Evolutionary conservation across 805 yeast species (phyloP).

Genomic region (Candida broadrunensis): DNA sequence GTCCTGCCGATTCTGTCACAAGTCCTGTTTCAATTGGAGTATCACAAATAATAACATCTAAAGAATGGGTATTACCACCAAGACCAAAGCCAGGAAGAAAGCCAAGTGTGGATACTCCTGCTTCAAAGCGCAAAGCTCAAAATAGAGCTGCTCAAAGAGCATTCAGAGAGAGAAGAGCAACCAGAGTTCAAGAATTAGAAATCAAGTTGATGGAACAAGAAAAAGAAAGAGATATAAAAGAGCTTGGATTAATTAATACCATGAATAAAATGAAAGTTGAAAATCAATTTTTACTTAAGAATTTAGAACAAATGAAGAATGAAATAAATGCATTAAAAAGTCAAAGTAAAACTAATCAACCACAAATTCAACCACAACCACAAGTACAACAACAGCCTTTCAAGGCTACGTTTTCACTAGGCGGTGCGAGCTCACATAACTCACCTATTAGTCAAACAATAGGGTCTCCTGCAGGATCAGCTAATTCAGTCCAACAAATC

Average conservation of each 20-base stretch:
- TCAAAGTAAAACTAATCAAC: not conserved
- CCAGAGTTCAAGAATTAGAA: slow-evolving; percentile 75
- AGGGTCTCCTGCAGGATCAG: slow-evolving; percentile 25
- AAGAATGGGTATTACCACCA: slow-evolving; percentile 60
- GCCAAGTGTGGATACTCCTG: slow-evolving; percentile 74
- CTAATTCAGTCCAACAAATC: slow-evolving; percentile 43
- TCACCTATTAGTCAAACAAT: slow-evolving; percentile 14
- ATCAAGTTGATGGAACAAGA: slow-evolving; percentile 64
- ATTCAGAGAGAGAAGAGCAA: slow-evolving; percentile 82
- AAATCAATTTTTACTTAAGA: slow-evolving; percentile 40
- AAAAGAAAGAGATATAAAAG: slow-evolving; percentile 60
- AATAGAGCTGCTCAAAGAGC: slow-evolving; percentile 94
- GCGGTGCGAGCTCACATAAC: slow-evolving; percentile 5
- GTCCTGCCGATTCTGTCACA: not conserved
- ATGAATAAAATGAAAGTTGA: slow-evolving; percentile 47
- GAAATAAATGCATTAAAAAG: slow-evolving; percentile 24
- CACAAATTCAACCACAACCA: not conserved
- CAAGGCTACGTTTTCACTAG: not conserved
- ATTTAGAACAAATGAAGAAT: slow-evolving; percentile 38
- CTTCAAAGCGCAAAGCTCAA: slow-evolving; percentile 83
- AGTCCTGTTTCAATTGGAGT: not conserved
- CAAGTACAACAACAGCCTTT: not conserved
- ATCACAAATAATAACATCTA: slow-evolving; percentile 55
- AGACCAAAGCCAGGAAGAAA: slow-evolving; percentile 61
- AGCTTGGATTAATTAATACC: slow-evolving; percentile 51